Evolutionary conservation across 129 eudicot species (phyloP).

Genomic region (Dittrichia graveolens): DNA sequence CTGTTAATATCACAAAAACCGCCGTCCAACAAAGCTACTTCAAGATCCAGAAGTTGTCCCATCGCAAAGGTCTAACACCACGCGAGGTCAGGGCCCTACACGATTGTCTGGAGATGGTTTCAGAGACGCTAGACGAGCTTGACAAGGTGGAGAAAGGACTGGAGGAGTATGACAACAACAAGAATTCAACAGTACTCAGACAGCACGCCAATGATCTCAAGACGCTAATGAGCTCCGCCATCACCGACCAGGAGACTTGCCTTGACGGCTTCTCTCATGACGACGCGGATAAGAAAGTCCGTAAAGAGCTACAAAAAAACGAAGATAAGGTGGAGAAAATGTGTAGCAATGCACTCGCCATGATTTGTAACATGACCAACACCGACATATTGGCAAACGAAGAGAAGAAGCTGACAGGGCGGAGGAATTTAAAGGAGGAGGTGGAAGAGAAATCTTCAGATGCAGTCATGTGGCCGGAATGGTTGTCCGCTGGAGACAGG

Average conservation of each 20-base stretch:
- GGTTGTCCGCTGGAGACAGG: conserved; percentile 78
- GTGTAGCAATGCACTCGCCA: conserved; percentile 85
- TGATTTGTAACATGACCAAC: conserved; percentile 74
- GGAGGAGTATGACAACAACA: conserved; percentile 43
- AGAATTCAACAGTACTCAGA: conserved; percentile 29
- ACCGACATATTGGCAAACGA: conserved; percentile 45
- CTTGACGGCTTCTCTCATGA: conserved; percentile 83
- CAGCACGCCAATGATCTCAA: conserved; percentile 72
- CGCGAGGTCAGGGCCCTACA: conserved; percentile 70
- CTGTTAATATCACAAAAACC: conserved; percentile 53
- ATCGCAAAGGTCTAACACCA: conserved; percentile 36
- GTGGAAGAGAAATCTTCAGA: not conserved
- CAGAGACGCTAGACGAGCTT: conserved; percentile 76
- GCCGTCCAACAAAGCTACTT: conserved; percentile 51
- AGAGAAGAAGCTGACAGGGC: conserved; percentile 12
- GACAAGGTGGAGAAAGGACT: conserved; percentile 46
- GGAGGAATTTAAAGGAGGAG: conserved; percentile 46
- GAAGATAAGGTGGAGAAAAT: conserved; percentile 59
- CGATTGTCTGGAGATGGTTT: conserved; percentile 71
- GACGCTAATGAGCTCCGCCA: conserved; percentile 72
- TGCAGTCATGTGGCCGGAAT: conserved; percentile 57
- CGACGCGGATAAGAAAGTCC: conserved; percentile 55
- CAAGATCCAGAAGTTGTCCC: conserved; percentile 45
- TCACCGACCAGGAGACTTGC: conserved; percentile 84
- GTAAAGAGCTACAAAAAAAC: conserved; percentile 40